Conservation (phyloP, 2,329 filamentous ascomycete genomes). For the Fusarium subglutinans region DNA sequence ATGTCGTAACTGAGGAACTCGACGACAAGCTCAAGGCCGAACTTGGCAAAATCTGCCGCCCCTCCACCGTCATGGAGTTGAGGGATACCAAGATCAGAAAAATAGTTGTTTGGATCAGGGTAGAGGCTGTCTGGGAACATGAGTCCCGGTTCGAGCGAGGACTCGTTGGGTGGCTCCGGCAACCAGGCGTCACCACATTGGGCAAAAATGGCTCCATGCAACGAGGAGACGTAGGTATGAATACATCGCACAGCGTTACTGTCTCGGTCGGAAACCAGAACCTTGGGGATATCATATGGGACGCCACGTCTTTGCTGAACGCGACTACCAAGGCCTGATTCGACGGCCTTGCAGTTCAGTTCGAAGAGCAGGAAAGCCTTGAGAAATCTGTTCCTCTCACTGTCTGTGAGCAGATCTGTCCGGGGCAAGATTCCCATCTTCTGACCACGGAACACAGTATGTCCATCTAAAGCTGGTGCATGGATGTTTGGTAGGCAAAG, state of each 20-base stretch:
- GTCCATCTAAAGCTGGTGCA: neutral
- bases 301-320: too few relatives aligned
- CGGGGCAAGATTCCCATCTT: neutral
- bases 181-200: neutral
- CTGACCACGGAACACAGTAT: neutral
- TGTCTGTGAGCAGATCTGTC: neutral
- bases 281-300: neutral
- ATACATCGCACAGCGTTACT: neutral
- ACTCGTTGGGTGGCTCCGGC: neutral
- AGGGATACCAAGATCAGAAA: neutral
- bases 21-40: neutral
- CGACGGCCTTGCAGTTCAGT: neutral
- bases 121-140: neutral
- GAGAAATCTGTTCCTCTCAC: neutral
- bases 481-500: neutral
- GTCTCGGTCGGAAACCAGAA: neutral
- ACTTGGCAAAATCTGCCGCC: neutral
- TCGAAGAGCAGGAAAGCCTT: neutral
- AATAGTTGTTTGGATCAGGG: neutral
- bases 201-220: neutral
- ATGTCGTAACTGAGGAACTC: neutral
- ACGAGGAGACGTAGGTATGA: neutral
- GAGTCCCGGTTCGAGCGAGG: neutral
- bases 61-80: neutral
- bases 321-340: neutral